phyloP scores from a whole-genome alignment of 164 flowering plant genomes.

The Umbilicus rupestris region DNA sequence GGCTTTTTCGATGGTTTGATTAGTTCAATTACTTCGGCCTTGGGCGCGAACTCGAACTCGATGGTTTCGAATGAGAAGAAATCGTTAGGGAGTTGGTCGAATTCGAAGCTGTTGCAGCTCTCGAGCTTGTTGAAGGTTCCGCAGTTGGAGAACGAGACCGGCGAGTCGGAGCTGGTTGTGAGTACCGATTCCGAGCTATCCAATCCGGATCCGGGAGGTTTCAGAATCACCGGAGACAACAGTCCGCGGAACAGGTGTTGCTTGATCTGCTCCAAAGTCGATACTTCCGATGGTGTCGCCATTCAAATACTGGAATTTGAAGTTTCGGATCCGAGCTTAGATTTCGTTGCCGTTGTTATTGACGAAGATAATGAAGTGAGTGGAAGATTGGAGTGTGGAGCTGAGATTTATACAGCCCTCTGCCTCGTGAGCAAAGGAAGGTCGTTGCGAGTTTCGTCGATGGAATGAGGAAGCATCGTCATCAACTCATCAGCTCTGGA shows the following conservation, averaged over 20 bases:
- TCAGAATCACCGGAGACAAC: neutral
- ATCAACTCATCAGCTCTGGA: neutral
- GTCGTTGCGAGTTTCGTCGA: neutral
- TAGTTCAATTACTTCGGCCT: conserved; percentile 22
- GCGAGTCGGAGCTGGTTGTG: conserved; percentile 5
- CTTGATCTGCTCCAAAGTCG: neutral
- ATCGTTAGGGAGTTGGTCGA: neutral
- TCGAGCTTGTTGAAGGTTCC: neutral
- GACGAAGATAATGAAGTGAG: neutral
- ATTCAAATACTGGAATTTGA: neutral
- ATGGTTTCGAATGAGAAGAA: conserved; percentile 4
- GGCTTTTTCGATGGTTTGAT: conserved; percentile 5
- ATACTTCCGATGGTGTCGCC: conserved; percentile 8
- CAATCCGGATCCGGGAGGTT: neutral
- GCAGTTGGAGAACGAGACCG: neutral
- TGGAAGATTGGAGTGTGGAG: neutral
- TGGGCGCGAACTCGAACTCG: conserved; percentile 15
- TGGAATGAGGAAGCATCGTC: neutral
- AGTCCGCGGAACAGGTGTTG: neutral
- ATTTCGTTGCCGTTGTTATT: neutral
- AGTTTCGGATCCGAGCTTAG: neutral
- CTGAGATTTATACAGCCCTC: neutral
- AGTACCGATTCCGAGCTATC: neutral
- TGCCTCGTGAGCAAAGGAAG: neutral
- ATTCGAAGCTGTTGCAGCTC: neutral